Percentiles rank a stretch among this genome's conserved stretches.
Conservation (phyloP, 805 yeast genomes). For the Ogataea sp. region DNA sequence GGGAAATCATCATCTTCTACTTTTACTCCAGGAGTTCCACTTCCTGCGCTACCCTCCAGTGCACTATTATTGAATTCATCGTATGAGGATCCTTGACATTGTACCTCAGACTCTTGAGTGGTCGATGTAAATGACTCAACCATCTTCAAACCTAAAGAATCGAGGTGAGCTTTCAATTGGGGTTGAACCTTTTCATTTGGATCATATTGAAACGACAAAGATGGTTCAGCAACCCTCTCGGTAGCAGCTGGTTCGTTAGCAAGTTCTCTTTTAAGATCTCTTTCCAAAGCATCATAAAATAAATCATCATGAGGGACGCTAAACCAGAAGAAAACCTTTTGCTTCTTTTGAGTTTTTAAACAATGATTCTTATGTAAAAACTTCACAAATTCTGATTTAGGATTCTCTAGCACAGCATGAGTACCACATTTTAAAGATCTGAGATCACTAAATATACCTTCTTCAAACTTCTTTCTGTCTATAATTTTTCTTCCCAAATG, state of each 20-base stretch:
- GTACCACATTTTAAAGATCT: constrained; percentile 79
- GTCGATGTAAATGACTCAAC: constrained; percentile 3
- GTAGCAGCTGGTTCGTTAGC: constrained; percentile 62
- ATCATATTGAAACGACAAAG: constrained; percentile 67
- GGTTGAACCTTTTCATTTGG: constrained; percentile 39
- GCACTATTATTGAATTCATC: no score
- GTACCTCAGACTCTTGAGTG: no score
- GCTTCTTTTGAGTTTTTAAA: constrained; percentile 90
- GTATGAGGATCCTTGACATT: no score
- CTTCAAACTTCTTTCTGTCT: constrained; percentile 93
- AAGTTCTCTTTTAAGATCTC: constrained; percentile 79
- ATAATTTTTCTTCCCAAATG: constrained; percentile 80
- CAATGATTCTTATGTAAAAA: constrained; percentile 83
- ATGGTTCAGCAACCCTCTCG: constrained; percentile 65
- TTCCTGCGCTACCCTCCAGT: no score
- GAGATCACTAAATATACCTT: constrained; percentile 88
- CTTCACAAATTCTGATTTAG: constrained; percentile 76
- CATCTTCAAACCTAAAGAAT: constrained; percentile 7
- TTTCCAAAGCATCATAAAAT: constrained; percentile 87
- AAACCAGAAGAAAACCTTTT: constrained; percentile 94
- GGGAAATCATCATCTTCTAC: constrained; percentile 57
- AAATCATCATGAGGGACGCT: constrained; percentile 90
- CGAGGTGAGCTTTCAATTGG: constrained; percentile 34
- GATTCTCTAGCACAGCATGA: constrained; percentile 82
- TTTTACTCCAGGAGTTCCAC: not conserved